Percentiles rank a stretch among this genome's conserved stretches.
These are phyloP conservation scores for Pseudomassariella vexata DNA, from an alignment of 2,329 filamentous ascomycete species.

Conservation along the genomic window DNA sequence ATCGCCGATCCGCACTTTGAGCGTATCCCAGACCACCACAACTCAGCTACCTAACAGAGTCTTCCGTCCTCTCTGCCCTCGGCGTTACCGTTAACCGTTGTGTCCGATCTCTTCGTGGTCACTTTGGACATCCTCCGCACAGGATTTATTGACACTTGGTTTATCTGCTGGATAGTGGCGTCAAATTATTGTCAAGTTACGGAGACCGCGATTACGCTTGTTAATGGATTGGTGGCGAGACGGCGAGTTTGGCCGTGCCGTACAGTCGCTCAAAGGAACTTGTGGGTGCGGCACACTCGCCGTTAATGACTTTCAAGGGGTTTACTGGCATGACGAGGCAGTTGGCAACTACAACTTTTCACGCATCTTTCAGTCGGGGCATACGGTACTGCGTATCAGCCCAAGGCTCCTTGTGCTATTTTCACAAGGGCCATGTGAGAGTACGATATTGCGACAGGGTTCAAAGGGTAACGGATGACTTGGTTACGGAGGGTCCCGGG, in stretches of 20 bases:
- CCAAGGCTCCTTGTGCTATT: slow-evolving; percentile 39
- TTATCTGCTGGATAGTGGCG: slow-evolving; percentile 49
- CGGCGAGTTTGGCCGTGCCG: slow-evolving; percentile 40
- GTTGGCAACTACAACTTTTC: slow-evolving; percentile 61
- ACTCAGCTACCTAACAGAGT: slow-evolving; percentile 49
- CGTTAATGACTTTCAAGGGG: slow-evolving; percentile 54
- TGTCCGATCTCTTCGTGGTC: slow-evolving; percentile 31
- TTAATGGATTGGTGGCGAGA: slow-evolving; percentile 53
- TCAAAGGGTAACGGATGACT: slow-evolving; percentile 41
- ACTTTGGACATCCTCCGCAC: slow-evolving; percentile 25
- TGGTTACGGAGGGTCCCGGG: slow-evolving; percentile 19
- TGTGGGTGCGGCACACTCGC: slow-evolving; percentile 54
- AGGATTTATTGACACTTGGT: slow-evolving; percentile 38
- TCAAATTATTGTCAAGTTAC: slow-evolving; percentile 52
- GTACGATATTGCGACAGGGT: slow-evolving; percentile 44
- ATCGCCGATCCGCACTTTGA: slow-evolving; percentile 34
- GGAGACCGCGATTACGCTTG: slow-evolving; percentile 53
- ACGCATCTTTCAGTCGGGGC: slow-evolving; percentile 52
- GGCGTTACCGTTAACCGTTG: slow-evolving; percentile 58
- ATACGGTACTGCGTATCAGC: slow-evolving; percentile 50
- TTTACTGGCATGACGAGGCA: slow-evolving; percentile 65
- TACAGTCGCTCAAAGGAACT: slow-evolving; percentile 38
- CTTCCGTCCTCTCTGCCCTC: slow-evolving; percentile 49
- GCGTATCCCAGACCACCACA: slow-evolving; percentile 47
- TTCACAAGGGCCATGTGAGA: slow-evolving; percentile 48